Base-by-base conservation (phyloP, 768 basidiomycete genomes). In the Auriscalpium vulgare region DNA sequence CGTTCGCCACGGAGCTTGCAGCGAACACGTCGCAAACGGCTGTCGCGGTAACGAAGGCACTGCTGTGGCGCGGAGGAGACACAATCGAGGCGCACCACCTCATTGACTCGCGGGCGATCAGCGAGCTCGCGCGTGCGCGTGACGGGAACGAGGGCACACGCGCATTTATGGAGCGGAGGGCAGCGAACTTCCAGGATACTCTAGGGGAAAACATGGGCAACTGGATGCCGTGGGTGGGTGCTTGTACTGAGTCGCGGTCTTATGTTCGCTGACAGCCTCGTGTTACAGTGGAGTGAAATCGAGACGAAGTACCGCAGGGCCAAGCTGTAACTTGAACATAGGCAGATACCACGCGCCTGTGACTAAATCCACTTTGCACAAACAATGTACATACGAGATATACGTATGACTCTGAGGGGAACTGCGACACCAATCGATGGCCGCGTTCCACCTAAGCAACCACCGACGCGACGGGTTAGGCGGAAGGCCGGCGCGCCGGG, bases 71-170 rank as follows among this genome's bases (percentile, higher is more conserved):
- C 56, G 75, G 80, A 1, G 78, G 75, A 9, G 68, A 75, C 54
- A 75, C 70, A 8, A 67, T 74, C 40, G 81, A 84, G 63, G 79
- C 79, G 61, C 80, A 78, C 54, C 80, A 83, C 55, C 59, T 82
- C 3, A 61, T 76, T 16, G 81, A 83, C 58, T 82, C 82, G 10
- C 67, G 75, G 14, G 75, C 72, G 6, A 75, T 83, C 21, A 67
- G 72, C 23, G 61, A 75, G 21, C 59, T 78, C 0, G 77, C 66
- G 0, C 63, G 57, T 17, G 68, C 71, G 6, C 60, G 59, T 9
- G 82, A 82, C 58, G 76, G 72, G 0, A 65, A 63, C 13, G 81
- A 82, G 56, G 81, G 81, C 4, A 72, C 72, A 8, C 59, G 57
- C 8, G 71, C 81, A 0, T 84, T 83, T 68, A 76, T 66, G 56